Base-by-base conservation (phyloP, 2,329 filamentous ascomycete species). In the Diaporthe sp. region DNA sequence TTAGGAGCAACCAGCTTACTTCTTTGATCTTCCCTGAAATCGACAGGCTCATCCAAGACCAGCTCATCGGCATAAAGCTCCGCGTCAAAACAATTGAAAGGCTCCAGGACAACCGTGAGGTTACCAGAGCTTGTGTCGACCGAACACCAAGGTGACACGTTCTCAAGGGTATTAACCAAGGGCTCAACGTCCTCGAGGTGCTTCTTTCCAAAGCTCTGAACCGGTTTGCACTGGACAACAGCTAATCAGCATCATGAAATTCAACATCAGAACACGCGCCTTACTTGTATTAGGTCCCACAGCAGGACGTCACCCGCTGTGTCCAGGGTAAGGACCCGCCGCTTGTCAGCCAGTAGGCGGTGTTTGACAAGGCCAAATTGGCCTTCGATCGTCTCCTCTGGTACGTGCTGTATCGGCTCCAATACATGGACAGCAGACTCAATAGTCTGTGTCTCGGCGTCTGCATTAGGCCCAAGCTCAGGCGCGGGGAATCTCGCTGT, bases 31-130 rank as follows among this genome's bases (percentile, higher is more conserved):
- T 98, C 96, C 75, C 94, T 89, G 81, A 98, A 98, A 17, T 96
- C 93, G 25, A 94, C 87, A n/a, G 91, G 87, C 77, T 95, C 93
- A 15, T 94, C 90, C 73, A 96, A 80, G 55, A 92, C 88, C 49
- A 97, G 86, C 84, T 98, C 96, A 82, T 99, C 97, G 1, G 95
- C 96, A 82, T 99, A 99, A 84, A 98, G 94, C 82, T 99, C 97
- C 22, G 96, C 97, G 84, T 99, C 97, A 80, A 99, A 99, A 83
- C 96, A 98, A 79, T 97, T 97, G 81, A 97, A 97, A 55, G 96
- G 95, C 82, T 99, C 97, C 25, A 99, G 85, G 25, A 97, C 93
- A 4, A 98, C 96, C 2, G 95, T 96, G 73, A 99, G 87, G 77
- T 94, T 95, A 49, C 97, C 97, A 6, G 96, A 98, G 79, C 96